phyloP scores from a whole-genome alignment of 129 eudicot genomes.

The Rutidosis leptorrhynchoides region DNA sequence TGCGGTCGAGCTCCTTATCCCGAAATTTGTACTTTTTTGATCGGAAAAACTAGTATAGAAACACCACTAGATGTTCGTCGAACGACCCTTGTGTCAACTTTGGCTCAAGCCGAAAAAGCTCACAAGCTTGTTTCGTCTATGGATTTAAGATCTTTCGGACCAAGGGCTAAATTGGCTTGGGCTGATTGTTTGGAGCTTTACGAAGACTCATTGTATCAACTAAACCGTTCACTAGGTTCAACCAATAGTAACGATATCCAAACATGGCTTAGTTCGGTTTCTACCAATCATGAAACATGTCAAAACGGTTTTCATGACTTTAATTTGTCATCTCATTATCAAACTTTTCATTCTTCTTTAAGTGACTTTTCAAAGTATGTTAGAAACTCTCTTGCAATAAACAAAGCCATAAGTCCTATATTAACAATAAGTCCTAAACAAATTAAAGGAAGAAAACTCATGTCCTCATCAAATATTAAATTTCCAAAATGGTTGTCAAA shows the following conservation, averaged over 20 bases:
- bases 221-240: constrained; percentile 42
- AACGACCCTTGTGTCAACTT: constrained; percentile 40
- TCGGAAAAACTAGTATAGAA: constrained; percentile 27
- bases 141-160: constrained; percentile 45
- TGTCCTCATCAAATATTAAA: constrained; percentile 10
- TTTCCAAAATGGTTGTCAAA: constrained; percentile 43
- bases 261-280: constrained; percentile 55
- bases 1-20: constrained; percentile 64
- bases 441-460: constrained; percentile 39
- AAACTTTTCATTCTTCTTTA: constrained; percentile 28
- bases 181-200: constrained; percentile 65
- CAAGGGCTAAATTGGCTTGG: constrained; percentile 54
- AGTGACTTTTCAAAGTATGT: constrained; percentile 36
- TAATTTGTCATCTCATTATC: constrained; percentile 34
- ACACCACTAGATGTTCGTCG: constrained; percentile 33
- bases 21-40: constrained; percentile 50
- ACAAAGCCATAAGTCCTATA: constrained; percentile 41
- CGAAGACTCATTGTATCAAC: constrained; percentile 44
- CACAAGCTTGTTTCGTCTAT: constrained; percentile 41
- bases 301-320: constrained; percentile 53
- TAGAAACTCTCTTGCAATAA: constrained; percentile 55
- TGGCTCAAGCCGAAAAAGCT: constrained; percentile 47
- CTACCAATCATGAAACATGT: constrained; percentile 55
- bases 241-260: constrained; percentile 37
- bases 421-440: constrained; percentile 25